Conservation (phyloP, 495 filamentous ascomycete species). For the Aspergillus leporis region DNA sequence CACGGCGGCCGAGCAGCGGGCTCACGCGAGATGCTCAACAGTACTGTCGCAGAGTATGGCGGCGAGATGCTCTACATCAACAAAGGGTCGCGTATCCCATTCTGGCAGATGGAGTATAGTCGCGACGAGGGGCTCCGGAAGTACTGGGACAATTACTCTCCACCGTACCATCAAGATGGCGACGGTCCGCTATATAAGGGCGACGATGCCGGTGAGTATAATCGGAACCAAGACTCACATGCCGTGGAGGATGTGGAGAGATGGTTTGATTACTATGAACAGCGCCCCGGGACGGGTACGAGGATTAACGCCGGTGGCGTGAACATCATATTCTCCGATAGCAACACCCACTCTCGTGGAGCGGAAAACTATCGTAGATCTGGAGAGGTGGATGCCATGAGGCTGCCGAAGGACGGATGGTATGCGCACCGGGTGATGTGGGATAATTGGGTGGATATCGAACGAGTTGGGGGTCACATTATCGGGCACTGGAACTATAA, state of each 20-base stretch:
- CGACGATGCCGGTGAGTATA: conserved; percentile 10
- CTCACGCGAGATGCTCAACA: conserved; percentile 13
- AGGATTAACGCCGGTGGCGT: conserved; percentile 12
- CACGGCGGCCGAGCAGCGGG: conserved; percentile 9
- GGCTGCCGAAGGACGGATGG: conserved; percentile 12
- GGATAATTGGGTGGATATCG: conserved; percentile 18
- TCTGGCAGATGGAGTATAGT: conserved; percentile 18
- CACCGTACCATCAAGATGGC: conserved; percentile 13
- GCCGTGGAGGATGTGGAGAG: conserved; percentile 3
- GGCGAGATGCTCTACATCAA: conserved; percentile 14
- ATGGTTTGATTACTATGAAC: conserved; percentile 12
- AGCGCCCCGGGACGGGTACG: conserved; percentile 10
- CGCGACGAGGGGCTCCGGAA: conserved; percentile 14
- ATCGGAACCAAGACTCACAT: conserved; percentile 13
- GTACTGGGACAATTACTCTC: conserved; percentile 14
- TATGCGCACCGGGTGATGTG: conserved; percentile 19
- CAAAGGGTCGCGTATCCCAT: conserved; percentile 6
- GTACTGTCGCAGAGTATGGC: conserved; percentile 10
- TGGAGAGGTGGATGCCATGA: conserved; percentile 12
- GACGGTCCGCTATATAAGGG: conserved; percentile 13
- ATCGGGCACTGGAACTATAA: conserved; percentile 19
- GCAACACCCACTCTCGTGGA: conserved; percentile 10
- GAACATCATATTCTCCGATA: conserved; percentile 15
- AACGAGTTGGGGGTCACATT: conserved; percentile 8
- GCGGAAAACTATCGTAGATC: conserved; percentile 14